These are phyloP conservation scores for Coemansia sp. DNA, from an alignment of 192 early-diverging fungal genomes.

Conservation along the genomic window DNA sequence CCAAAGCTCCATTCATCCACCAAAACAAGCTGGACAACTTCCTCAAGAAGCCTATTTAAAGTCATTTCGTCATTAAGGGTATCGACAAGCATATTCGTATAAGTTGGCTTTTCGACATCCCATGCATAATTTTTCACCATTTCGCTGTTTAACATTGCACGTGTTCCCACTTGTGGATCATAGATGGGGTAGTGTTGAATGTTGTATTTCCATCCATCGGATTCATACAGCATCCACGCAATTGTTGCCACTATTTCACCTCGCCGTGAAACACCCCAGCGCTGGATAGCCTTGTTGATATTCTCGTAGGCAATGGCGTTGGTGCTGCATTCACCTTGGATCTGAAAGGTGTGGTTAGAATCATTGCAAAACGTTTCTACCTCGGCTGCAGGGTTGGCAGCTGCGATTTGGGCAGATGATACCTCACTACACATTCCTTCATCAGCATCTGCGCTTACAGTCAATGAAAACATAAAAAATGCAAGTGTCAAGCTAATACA, in stretches of 20 bases:
- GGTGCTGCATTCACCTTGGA: background rate
- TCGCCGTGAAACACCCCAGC: conserved; percentile 21
- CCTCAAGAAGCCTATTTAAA: background rate
- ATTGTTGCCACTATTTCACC: conserved; percentile 39
- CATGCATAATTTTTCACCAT: background rate
- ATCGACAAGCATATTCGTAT: background rate
- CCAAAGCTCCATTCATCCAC: conserved; percentile 17
- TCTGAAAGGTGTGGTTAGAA: background rate
- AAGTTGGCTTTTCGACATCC: background rate
- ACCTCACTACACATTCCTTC: background rate
- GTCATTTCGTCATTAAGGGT: background rate
- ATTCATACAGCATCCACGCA: conserved; percentile 32
- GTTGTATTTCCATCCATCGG: conserved; percentile 34
- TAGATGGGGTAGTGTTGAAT: conserved; percentile 22
- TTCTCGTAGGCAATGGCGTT: background rate
- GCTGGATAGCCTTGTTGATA: conserved; percentile 31
- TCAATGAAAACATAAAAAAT: background rate
- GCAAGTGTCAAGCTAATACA: background rate
- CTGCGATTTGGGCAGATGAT: background rate
- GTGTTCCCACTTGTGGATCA: background rate
- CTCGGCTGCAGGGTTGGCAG: background rate
- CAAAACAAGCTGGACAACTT: background rate
- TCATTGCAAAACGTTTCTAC: background rate
- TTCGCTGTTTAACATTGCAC: background rate
- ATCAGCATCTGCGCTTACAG: background rate